phyloP scores from a whole-genome alignment of 345 rosid species.

The Acer campestre region DNA sequence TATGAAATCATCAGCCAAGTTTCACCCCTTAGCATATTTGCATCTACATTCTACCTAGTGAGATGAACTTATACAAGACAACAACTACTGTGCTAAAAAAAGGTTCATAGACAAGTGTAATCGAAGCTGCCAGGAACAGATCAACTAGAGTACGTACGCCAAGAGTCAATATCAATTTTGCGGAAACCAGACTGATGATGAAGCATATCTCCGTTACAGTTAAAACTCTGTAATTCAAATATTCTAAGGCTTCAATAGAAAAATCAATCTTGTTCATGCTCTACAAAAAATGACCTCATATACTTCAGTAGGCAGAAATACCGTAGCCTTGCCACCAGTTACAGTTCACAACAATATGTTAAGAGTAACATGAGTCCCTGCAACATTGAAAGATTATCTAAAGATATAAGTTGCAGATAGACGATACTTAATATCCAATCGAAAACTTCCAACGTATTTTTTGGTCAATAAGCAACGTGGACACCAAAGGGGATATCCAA shows the following conservation, averaged over 20 bases:
- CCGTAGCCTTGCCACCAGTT: not conserved
- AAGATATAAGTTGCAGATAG: too few relatives aligned
- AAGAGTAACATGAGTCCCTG: not conserved
- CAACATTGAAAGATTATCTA: not conserved
- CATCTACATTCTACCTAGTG: not conserved
- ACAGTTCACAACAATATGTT: not conserved
- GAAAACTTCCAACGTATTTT: not conserved
- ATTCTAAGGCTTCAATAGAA: not conserved
- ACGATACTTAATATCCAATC: not conserved
- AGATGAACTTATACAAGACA: not conserved
- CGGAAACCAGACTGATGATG: not conserved
- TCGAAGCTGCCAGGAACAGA: too few relatives aligned
- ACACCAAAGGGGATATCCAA: not conserved
- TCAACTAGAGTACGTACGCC: not conserved
- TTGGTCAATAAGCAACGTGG: not conserved
- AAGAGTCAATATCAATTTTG: not conserved
- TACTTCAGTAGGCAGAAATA: not conserved
- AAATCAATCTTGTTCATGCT: not conserved
- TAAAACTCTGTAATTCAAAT: too few relatives aligned
- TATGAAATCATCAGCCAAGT: not conserved
- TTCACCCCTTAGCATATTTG: not conserved
- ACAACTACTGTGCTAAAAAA: too few relatives aligned
- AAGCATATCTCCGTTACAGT: not conserved
- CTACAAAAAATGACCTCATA: not conserved
- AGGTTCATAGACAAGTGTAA: too few relatives aligned